Evolutionary conservation across 495 filamentous ascomycete genomes (phyloP).

Genomic region (Choiromyces venosus): DNA sequence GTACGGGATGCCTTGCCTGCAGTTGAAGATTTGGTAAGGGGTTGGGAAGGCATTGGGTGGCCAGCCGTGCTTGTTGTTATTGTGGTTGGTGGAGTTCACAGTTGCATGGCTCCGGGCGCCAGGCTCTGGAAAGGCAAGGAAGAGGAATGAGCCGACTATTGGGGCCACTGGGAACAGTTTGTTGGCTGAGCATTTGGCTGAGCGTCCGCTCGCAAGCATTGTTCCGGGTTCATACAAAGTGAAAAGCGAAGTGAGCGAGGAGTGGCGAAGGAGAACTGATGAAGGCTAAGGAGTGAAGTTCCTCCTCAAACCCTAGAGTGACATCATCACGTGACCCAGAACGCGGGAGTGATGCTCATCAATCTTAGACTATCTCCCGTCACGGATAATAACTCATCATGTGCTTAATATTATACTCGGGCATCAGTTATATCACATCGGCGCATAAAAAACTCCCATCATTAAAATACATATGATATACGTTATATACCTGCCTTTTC

Average conservation of each 20-base stretch:
- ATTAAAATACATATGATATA: not conserved
- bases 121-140: conserved; percentile 1
- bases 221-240: conserved; percentile 18
- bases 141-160: not conserved
- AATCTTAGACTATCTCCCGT: not conserved
- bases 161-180: conserved; percentile 1
- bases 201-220: conserved; percentile 31
- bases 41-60: conserved; percentile 54
- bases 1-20: conserved; percentile 60
- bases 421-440: not conserved
- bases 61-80: conserved; percentile 44
- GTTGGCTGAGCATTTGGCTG: conserved; percentile 16
- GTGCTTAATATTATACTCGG: not conserved
- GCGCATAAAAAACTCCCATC: not conserved
- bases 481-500: not conserved
- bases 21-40: conserved; percentile 81
- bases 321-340: not conserved
- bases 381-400: not conserved
- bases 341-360: not conserved
- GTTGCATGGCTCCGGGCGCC: conserved; percentile 20
- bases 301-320: not conserved
- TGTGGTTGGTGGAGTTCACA: conserved; percentile 27
- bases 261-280: not conserved
- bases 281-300: not conserved
- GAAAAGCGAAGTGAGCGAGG: not conserved